Percentiles rank a stretch among this genome's conserved stretches.
phyloP scores from a whole-genome alignment of 257 asterid genomes.

The Ocimum tenuiflorum region DNA sequence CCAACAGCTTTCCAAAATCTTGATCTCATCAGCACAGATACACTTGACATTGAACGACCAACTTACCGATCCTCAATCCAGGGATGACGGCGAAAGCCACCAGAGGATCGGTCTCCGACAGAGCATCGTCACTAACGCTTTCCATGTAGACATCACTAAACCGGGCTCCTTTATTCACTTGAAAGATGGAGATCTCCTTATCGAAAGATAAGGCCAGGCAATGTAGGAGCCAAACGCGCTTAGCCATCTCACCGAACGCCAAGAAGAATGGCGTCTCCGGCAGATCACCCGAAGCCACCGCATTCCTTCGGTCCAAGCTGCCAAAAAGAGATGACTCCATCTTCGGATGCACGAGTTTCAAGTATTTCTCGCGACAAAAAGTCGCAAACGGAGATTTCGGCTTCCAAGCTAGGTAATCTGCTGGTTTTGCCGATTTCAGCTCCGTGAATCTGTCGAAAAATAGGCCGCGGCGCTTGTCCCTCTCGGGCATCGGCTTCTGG shows the following conservation, averaged over 20 bases:
- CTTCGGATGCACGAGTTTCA: conserved; percentile 51
- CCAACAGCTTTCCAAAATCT: neutral
- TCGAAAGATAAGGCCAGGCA: conserved; percentile 62
- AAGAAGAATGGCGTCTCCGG: conserved; percentile 55
- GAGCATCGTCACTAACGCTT: conserved; percentile 53
- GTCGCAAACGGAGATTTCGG: conserved; percentile 54
- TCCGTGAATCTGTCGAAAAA: conserved; percentile 49
- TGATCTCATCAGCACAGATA: conserved; percentile 43
- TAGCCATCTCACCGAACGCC: conserved; percentile 61
- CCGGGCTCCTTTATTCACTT: conserved; percentile 37
- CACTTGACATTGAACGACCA: conserved; percentile 63
- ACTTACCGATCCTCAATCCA: conserved; percentile 56
- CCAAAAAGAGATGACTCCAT: conserved; percentile 62
- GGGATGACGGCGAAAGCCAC: conserved; percentile 72
- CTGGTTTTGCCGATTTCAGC: conserved; percentile 40
- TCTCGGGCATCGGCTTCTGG: conserved; percentile 19
- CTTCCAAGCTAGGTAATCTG: conserved; percentile 60
- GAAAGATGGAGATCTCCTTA: conserved; percentile 46
- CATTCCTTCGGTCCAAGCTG: conserved; percentile 37
- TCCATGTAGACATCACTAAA: conserved; percentile 79
- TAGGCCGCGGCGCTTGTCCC: conserved; percentile 14
- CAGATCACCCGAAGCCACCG: conserved; percentile 37
- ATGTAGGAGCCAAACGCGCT: conserved; percentile 64
- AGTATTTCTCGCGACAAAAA: conserved; percentile 55
- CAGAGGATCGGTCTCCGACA: conserved; percentile 39